Base-by-base conservation (phyloP, 768 basidiomycete species). In the Kwoniella dendrophila region DNA sequence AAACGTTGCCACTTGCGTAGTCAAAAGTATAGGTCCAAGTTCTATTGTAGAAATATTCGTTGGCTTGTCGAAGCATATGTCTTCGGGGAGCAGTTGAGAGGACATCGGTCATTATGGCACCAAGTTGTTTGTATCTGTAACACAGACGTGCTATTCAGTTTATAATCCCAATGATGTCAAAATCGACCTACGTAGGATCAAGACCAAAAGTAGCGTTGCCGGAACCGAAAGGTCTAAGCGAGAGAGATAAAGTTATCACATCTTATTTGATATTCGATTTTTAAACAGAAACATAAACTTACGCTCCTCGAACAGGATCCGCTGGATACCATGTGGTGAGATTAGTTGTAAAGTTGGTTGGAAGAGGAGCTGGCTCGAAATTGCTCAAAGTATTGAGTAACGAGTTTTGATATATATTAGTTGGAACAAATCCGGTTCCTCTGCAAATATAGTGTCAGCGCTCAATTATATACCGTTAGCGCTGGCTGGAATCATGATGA, bases 11-110 rank as follows among this genome's bases (percentile, higher is more conserved):
- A 0, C 33, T 38, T 2, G 30, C 47, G 10, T 71, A 64, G 20
- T 67, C 68, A 50, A 71, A 78, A 20, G 67, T 61, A 65, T 78
- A 78, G 7, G 72, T 66, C 72, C 74, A 78, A 4, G 73, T 71
- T 32, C 68, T 22, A 40, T 51, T 59, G 14, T 65, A 56, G 16
- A 69, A 68, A 30, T 66, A 54, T 22, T 58, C 57, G 30, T 56
- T 66, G 32, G 70, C 64, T 38, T 68, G 64, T 18, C 70, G 59
- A 6, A 76, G 61, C 56, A 75, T 71, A 63, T 69, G 67, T 55
- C 76, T 48, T 40, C 75, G 54, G 16, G 66, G 68, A 2, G 71
- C 61, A 41, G 76, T 72, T 64, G 72, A 71, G 1, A 56, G 47
- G 6, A 60, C 69, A 56, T 78, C 76, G 8, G 73, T 72, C 43